phyloP scores from a whole-genome alignment of 768 basidiomycete genomes.

The Thelephora ganbajun region DNA sequence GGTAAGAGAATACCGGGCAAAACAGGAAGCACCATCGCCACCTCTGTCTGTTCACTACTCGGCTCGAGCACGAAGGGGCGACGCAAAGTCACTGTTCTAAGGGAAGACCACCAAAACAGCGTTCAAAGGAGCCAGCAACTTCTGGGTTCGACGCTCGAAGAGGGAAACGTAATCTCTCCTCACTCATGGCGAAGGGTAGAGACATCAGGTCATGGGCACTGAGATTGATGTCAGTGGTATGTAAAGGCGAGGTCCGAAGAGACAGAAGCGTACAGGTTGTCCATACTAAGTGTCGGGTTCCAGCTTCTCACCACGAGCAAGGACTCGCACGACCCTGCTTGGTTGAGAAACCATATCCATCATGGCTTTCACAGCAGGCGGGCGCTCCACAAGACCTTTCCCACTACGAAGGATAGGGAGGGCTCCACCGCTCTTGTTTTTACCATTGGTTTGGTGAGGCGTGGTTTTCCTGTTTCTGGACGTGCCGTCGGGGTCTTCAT shows the following conservation, averaged over 20 bases:
- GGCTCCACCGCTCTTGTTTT: conserved; percentile 2
- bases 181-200: no score
- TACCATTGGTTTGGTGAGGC: not conserved
- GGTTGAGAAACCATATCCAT: conserved; percentile 67
- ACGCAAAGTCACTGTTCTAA: no score
- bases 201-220: no score
- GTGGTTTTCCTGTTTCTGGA: not conserved
- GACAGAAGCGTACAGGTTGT: conserved; percentile 2
- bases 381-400: conserved; percentile 54
- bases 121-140: not conserved
- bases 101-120: no score
- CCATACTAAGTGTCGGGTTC: conserved; percentile 26
- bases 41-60: no score
- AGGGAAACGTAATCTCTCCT: not conserved
- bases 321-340: conserved; percentile 61
- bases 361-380: conserved; percentile 68
- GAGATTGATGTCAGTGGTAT: not conserved
- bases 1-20: no score
- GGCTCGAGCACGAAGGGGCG: no score
- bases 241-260: conserved; percentile 7
- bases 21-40: no score
- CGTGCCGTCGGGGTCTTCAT: conserved; percentile 14
- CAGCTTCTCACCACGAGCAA: conserved; percentile 76
- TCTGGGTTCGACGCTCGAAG: no score
- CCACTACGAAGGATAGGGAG: conserved; percentile 5